Percentiles rank a stretch among this genome's conserved stretches.
phyloP scores from a whole-genome alignment of 768 basidiomycete genomes.

The Rhodotorula paludigena region DNA sequence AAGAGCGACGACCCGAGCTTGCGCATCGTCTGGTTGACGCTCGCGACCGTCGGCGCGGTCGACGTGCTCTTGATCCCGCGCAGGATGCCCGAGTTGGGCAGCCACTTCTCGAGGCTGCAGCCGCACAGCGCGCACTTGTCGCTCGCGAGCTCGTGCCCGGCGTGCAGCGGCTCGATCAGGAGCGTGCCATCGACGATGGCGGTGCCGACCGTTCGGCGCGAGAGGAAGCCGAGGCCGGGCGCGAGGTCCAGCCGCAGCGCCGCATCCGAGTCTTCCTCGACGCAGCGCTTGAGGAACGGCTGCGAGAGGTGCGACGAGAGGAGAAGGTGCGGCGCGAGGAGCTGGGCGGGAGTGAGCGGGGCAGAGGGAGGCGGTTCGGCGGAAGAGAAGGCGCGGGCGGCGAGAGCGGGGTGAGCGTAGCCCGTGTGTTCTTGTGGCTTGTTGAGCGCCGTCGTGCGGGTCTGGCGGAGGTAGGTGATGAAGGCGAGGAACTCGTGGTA shows the following conservation, averaged over 20 bases:
- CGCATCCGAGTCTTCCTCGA: slow-evolving; percentile 63
- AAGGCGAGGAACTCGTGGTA: slow-evolving; percentile 44
- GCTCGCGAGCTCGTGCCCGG: slow-evolving; percentile 14
- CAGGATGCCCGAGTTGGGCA: slow-evolving; percentile 4
- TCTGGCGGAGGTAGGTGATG: slow-evolving; percentile 39
- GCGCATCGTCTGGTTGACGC: slow-evolving; percentile 29
- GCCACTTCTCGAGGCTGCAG: slow-evolving; percentile 33
- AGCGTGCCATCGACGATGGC: slow-evolving; percentile 86
- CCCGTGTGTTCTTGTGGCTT: slow-evolving; percentile 14
- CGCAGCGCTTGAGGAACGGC: slow-evolving; percentile 43
- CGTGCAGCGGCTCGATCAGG: slow-evolving; percentile 65
- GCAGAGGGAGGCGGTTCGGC: not conserved
- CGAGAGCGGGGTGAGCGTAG: slow-evolving; percentile 9
- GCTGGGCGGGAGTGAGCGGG: slow-evolving; percentile 23
- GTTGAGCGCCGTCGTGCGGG: slow-evolving; percentile 29
- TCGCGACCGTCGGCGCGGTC: not conserved
- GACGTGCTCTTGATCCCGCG: not conserved
- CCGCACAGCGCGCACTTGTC: slow-evolving; percentile 43
- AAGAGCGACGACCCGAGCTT: slow-evolving; percentile 29
- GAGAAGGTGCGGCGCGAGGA: slow-evolving; percentile 38
- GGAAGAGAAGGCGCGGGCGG: slow-evolving; percentile 9
- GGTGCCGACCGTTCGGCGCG: slow-evolving; percentile 69
- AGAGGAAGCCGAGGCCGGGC: slow-evolving; percentile 89
- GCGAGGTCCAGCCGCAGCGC: slow-evolving; percentile 89
- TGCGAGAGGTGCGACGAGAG: slow-evolving; percentile 40